These are phyloP conservation scores for Trichosporon faecale DNA, from an alignment of 1,284 basidiomycete species.

Conservation along the genomic window DNA sequence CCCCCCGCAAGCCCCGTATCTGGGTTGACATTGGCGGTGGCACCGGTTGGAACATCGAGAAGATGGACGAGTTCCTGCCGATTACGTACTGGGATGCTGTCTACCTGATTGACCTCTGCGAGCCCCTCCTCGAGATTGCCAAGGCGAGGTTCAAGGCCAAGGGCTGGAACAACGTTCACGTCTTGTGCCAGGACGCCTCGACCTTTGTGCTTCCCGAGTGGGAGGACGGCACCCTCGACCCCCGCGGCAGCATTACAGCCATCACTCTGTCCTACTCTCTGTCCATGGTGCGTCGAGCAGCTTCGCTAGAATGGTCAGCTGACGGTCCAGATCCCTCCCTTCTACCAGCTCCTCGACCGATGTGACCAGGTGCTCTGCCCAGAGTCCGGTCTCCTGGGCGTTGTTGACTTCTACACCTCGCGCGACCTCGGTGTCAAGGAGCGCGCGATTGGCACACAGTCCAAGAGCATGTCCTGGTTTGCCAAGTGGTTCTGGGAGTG, in stretches of 20 bases:
- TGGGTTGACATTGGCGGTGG: constrained; percentile 84
- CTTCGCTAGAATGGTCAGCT: not conserved
- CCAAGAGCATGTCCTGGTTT: constrained; percentile 69
- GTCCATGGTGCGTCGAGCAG: constrained; percentile 59
- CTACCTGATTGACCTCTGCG: constrained; percentile 72
- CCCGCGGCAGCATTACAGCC: constrained; percentile 61
- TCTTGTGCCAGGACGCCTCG: constrained; percentile 71
- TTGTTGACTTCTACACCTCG: constrained; percentile 78
- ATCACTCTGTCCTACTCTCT: constrained; percentile 70
- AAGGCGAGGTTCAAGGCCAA: constrained; percentile 64
- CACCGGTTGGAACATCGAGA: constrained; percentile 78
- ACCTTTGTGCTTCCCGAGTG: constrained; percentile 66
- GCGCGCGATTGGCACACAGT: constrained; percentile 64
- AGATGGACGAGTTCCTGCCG: constrained; percentile 68
- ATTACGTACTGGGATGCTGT: constrained; percentile 65
- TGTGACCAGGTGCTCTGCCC: constrained; percentile 68
- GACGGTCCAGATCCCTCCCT: constrained; percentile 62
- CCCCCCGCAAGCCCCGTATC: constrained; percentile 52
- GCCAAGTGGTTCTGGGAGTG: constrained; percentile 78
- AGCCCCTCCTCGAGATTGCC: constrained; percentile 70
- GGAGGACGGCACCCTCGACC: constrained; percentile 58
- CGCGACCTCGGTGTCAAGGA: constrained; percentile 60
- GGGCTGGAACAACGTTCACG: constrained; percentile 72
- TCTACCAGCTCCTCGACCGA: constrained; percentile 66
- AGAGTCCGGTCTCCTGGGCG: constrained; percentile 64